A percentile compares a stretch with the other conserved stretches of the same genome.
Conservation (phyloP, 2,329 filamentous ascomycete genomes). For the Didymella pomorum region DNA sequence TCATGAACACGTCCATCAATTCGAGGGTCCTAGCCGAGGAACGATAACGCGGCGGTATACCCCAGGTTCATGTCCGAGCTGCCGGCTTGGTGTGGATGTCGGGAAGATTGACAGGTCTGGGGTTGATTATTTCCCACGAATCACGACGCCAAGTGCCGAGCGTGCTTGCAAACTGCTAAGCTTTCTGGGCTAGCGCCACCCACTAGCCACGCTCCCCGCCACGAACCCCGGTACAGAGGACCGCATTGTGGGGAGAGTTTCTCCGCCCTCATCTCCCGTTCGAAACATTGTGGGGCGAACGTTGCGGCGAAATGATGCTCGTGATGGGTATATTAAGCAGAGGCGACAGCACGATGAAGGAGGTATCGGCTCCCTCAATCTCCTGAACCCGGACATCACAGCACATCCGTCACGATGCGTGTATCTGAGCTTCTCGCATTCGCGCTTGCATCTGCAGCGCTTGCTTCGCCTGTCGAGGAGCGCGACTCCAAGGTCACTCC, state of each 20-base stretch:
- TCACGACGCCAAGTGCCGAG: conserved; percentile 10
- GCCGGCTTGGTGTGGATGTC: conserved; percentile 5
- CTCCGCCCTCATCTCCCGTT: conserved; percentile 18
- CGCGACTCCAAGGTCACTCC: conserved; percentile 17
- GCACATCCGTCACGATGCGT: conserved; percentile 33
- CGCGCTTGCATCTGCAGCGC: conserved; percentile 35
- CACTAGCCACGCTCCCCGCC: conserved; percentile 3
- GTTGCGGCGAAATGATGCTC: not conserved
- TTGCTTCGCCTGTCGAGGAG: conserved; percentile 30
- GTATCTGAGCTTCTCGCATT: conserved; percentile 34
- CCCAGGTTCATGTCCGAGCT: conserved; percentile 9
- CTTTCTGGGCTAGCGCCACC: conserved; percentile 6
- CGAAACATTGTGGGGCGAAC: conserved; percentile 2
- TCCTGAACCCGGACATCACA: conserved; percentile 6
- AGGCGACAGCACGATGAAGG: not conserved
- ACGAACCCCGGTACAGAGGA: not conserved
- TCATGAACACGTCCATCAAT: not conserved
- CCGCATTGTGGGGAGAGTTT: conserved; percentile 16
- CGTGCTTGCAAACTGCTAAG: conserved; percentile 2
- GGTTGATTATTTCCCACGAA: conserved; percentile 12
- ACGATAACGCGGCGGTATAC: not conserved
- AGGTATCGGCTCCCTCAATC: not conserved
- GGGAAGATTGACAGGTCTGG: conserved; percentile 8
- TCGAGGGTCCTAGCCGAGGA: not conserved
- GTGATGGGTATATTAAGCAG: conserved; percentile 13